phyloP scores from a whole-genome alignment of 495 filamentous ascomycete species.

The Elasticomyces elasticus region DNA sequence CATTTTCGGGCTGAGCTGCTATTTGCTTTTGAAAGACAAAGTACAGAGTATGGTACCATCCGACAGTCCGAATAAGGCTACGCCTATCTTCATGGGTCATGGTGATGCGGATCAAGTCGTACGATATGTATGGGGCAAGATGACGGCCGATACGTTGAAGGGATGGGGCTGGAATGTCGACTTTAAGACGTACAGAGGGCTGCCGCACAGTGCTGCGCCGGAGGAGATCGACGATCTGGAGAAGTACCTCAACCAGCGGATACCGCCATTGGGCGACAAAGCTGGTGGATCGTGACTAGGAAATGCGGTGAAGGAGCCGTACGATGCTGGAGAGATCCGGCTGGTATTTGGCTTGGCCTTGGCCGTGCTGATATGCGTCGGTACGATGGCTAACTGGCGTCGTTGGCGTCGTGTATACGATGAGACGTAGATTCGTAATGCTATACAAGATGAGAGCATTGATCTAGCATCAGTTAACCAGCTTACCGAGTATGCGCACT shows the following conservation, averaged over 20 bases:
- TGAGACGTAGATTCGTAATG: no score
- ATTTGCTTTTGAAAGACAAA: slow-evolving; percentile 65
- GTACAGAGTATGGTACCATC: slow-evolving; percentile 54
- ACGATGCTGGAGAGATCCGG: slow-evolving; percentile 18
- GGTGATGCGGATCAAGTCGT: slow-evolving; percentile 67
- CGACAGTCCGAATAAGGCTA: slow-evolving; percentile 62
- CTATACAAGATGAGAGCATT: no score
- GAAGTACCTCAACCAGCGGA: slow-evolving; percentile 52
- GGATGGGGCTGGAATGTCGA: slow-evolving; percentile 58
- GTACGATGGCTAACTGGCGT: slow-evolving; percentile 3
- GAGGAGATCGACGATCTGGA: slow-evolving; percentile 80
- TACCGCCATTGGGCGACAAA: slow-evolving; percentile 43
- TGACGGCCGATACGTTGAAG: slow-evolving; percentile 52
- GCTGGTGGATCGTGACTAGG: slow-evolving; percentile 15
- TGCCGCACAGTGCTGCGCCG: slow-evolving; percentile 66
- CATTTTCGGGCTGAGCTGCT: slow-evolving; percentile 76
- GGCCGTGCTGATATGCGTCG: slow-evolving; percentile 8
- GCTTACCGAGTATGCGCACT: no score
- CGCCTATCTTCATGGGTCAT: slow-evolving; percentile 81
- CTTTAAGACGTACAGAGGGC: slow-evolving; percentile 66
- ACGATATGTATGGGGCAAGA: slow-evolving; percentile 53
- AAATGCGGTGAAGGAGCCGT: slow-evolving; percentile 9
- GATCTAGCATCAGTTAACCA: no score
- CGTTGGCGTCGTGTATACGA: slow-evolving; percentile 14
- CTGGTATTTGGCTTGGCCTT: slow-evolving; percentile 10